Evolutionary conservation across 257 asterid species (phyloP).

Genomic region (Paulownia fortunei): DNA sequence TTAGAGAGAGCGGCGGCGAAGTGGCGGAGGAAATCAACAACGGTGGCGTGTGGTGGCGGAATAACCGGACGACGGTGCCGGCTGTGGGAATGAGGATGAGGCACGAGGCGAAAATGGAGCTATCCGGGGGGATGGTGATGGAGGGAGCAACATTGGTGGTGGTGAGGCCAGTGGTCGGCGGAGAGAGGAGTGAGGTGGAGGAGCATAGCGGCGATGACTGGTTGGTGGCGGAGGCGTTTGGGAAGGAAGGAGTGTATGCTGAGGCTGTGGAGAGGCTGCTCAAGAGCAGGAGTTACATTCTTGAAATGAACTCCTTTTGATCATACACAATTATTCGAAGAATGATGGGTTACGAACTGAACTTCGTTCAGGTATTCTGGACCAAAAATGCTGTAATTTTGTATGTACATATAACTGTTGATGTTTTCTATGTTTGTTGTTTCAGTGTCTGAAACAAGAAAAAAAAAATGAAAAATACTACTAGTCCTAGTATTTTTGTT

Average conservation of each 20-base stretch:
- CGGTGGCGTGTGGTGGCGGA: conserved; percentile 61
- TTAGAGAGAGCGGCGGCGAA: conserved; percentile 33
- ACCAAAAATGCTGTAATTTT: conserved; percentile 8
- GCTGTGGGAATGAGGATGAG: conserved; percentile 70
- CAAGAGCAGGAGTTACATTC: conserved; percentile 58
- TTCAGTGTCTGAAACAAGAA: neutral
- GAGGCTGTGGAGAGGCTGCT: conserved; percentile 60
- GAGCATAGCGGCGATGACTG: conserved; percentile 50
- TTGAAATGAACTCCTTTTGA: conserved; percentile 74
- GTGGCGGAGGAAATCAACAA: conserved; percentile 36
- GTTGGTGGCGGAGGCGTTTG: conserved; percentile 58
- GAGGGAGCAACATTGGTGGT: conserved; percentile 70
- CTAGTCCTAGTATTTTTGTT: neutral
- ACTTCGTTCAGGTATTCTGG: neutral
- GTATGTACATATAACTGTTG: neutral
- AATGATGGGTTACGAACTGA: neutral
- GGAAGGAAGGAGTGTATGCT: conserved; percentile 41
- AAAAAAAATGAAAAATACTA: neutral
- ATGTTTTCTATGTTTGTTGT: conserved; percentile 12
- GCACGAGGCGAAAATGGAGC: conserved; percentile 56
- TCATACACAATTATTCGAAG: neutral
- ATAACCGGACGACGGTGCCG: conserved; percentile 61
- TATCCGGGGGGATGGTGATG: conserved; percentile 49
- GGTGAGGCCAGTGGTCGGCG: conserved; percentile 47
- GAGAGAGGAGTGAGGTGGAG: conserved; percentile 40